Conservation (phyloP, 2,329 filamentous ascomycete species). For the Bipolaris zeicola region DNA sequence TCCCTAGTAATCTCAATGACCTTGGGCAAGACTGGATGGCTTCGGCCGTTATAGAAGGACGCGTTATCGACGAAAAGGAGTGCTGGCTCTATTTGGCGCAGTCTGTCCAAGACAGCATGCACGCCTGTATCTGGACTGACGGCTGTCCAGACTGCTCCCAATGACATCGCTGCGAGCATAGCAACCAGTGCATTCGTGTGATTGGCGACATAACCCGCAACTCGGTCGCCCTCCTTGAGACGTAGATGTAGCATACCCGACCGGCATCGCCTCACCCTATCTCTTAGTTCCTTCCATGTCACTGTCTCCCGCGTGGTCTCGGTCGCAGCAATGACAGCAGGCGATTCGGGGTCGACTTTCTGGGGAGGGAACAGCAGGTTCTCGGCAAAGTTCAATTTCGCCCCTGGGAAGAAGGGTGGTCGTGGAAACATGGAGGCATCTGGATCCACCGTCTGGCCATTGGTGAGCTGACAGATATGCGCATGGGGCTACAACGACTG, state of each 20-base stretch:
- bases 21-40: slow-evolving; percentile 80
- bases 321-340: slow-evolving; percentile 80
- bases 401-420: slow-evolving; percentile 80
- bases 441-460: slow-evolving; percentile 67
- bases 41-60: slow-evolving; percentile 87
- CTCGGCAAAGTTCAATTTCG: slow-evolving; percentile 89
- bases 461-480: slow-evolving; percentile 16
- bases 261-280: slow-evolving; percentile 75
- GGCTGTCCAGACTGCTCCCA: slow-evolving; percentile 91
- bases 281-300: slow-evolving; percentile 80
- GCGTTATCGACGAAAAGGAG: slow-evolving; percentile 88
- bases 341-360: slow-evolving; percentile 61
- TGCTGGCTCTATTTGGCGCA: slow-evolving; percentile 82
- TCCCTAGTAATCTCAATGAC: slow-evolving; percentile 74
- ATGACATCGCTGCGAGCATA: slow-evolving; percentile 79
- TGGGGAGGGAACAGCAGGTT: slow-evolving; percentile 83
- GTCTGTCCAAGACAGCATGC: slow-evolving; percentile 84
- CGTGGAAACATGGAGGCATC: slow-evolving; percentile 80
- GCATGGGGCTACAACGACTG: slow-evolving; percentile 22
- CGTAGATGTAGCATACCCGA: slow-evolving; percentile 70
- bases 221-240: slow-evolving; percentile 65
- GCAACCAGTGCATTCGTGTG: slow-evolving; percentile 85
- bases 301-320: slow-evolving; percentile 70
- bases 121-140: slow-evolving; percentile 93
- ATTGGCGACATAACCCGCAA: slow-evolving; percentile 82